phyloP scores from a whole-genome alignment of 352 stramenopile species.

The Phytophthora sansomeana region DNA sequence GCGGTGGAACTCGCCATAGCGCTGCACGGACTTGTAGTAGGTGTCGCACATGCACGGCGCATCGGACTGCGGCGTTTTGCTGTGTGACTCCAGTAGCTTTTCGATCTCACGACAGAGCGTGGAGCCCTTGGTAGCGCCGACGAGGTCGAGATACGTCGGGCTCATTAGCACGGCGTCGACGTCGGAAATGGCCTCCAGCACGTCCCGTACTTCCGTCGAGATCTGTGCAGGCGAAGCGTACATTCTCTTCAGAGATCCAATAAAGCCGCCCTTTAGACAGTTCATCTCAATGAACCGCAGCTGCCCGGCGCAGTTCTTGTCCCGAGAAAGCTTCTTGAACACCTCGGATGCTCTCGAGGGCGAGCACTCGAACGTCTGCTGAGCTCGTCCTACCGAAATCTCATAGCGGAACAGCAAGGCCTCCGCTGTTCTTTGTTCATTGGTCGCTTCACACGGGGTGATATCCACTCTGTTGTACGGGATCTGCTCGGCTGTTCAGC shows the following conservation, averaged over 20 bases:
- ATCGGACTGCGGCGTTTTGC: constrained; percentile 35
- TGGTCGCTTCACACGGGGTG: constrained; percentile 39
- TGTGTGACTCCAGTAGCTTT: constrained; percentile 62
- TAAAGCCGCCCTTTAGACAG: constrained; percentile 68
- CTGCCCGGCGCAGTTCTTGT: constrained; percentile 57
- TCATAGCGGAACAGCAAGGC: constrained; percentile 64
- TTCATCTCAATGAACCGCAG: constrained; percentile 77
- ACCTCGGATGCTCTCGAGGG: constrained; percentile 63
- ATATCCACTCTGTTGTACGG: constrained; percentile 69
- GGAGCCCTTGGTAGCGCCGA: constrained; percentile 62
- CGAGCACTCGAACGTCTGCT: constrained; percentile 73
- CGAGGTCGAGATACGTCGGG: constrained; percentile 62
- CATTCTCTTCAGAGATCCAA: constrained; percentile 66
- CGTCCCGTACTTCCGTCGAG: constrained; percentile 70
- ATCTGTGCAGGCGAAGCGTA: constrained; percentile 67
- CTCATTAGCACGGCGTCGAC: constrained; percentile 74
- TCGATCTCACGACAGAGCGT: constrained; percentile 65
- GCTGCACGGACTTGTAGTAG: constrained; percentile 73
- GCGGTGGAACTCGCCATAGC: constrained; percentile 74
- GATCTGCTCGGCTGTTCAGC: constrained; percentile 65
- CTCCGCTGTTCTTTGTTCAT: constrained; percentile 5
- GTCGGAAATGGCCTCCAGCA: constrained; percentile 80
- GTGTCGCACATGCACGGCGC: constrained; percentile 74
- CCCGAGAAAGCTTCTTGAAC: constrained; percentile 61
- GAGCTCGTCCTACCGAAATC: constrained; percentile 63